Evolutionary conservation across 2,329 filamentous ascomycete species (phyloP), one percentile per base, ranked within the genome.

Genomic region (Colletotrichum sojae): DNA sequence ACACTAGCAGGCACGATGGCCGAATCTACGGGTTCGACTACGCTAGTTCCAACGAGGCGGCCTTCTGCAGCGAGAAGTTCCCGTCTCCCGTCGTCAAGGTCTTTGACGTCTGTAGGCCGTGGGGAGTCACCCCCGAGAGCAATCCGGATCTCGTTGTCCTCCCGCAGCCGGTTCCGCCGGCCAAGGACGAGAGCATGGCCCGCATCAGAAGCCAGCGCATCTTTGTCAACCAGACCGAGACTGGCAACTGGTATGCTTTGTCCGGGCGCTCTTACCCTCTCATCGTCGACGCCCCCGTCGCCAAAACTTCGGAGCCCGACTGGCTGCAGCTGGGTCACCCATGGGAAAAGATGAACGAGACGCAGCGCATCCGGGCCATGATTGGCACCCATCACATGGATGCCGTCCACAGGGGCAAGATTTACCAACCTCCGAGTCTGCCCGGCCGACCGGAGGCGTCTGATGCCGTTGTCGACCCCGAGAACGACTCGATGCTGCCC

Each of bases 181-280:
- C 83, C 4, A 81, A 83, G 18, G 84, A 89, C 59, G 82, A 85
- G n/a, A 79, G 82, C 2, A 81, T 82, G 16, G 82, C 82, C 27
- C 83, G 86, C 43, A 84, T 87, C 54, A 85, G 90, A 39, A 87
- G 85, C 71, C 86, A 88, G 70, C 90, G 89, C 65, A 90, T 98
- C 0, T 97, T 96, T 76, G 86, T 98, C 68, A 97, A 98, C 77
- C 92, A 91, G 73, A 98, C 95, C 2, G 89, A 92, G 64, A 84
- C 86, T n/a, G 95, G 95, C 36, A 92, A 93, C 70, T 98, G 95
- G 94, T 99, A 95, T 79, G 96, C 95, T 39, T 87, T 98, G 81
- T 98, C 95, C 1, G 95, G 97, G 67, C 87, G 86, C 48, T 90
- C 90, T 9, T 98, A 98, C 74, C 96, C 96, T 4, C 86, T 95